Conservation (phyloP, 1,139 yeast species). For the Taphrina pruni region DNA sequence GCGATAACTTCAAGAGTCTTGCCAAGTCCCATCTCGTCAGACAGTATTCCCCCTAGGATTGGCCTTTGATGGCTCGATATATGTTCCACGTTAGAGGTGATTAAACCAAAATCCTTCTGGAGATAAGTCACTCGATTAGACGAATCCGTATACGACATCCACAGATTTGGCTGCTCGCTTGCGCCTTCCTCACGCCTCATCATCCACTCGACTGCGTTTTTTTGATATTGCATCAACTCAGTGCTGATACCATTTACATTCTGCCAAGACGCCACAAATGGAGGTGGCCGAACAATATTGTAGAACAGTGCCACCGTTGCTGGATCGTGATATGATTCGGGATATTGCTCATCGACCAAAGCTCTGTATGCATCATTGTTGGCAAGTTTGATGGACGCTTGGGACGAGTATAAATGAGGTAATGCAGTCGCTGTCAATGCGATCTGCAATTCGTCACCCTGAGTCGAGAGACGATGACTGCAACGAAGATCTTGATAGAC, state of each 20-base stretch:
- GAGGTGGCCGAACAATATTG: conserved; percentile 18
- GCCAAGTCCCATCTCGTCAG: conserved; percentile 83
- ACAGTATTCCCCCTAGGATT: conserved; percentile 43
- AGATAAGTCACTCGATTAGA: background rate
- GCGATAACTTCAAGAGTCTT: conserved; percentile 86
- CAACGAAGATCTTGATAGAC: background rate
- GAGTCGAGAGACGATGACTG: background rate
- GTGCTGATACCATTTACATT: conserved; percentile 36
- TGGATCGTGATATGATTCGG: conserved; percentile 1
- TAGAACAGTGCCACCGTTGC: conserved; percentile 28
- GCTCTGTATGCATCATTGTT: conserved; percentile 1
- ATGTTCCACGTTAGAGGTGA: background rate
- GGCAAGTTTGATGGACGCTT: background rate
- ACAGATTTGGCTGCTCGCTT: conserved; percentile 15
- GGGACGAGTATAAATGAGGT: conserved; percentile 13
- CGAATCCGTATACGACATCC: conserved; percentile 12
- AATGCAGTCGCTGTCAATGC: background rate
- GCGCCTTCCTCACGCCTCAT: conserved; percentile 35
- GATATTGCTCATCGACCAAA: conserved; percentile 15
- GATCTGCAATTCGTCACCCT: background rate
- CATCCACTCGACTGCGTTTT: conserved; percentile 44
- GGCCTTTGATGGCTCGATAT: background rate
- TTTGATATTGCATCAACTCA: conserved; percentile 43
- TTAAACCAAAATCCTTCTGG: conserved; percentile 25
- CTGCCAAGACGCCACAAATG: background rate